phyloP scores from a whole-genome alignment of 2,329 filamentous ascomycete species.

The Phoma sp. region DNA sequence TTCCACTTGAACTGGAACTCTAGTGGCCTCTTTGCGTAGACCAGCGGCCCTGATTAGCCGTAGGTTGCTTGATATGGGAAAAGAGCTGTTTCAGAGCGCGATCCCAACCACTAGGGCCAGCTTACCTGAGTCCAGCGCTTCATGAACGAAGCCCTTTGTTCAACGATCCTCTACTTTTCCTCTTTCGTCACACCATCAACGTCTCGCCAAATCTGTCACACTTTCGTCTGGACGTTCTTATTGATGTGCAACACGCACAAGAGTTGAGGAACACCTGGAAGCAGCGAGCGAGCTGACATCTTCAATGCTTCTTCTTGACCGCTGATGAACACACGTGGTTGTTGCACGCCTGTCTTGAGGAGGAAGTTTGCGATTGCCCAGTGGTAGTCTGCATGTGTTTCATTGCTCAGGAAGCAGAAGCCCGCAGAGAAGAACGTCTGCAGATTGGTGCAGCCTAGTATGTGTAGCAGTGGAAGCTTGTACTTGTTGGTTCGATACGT shows the following conservation, averaged over 20 bases:
- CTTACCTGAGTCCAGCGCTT: conserved; percentile 21
- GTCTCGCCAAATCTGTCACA: conserved; percentile 17
- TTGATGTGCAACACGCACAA: no score
- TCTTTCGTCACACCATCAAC: conserved; percentile 19
- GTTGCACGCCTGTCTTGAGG: no score
- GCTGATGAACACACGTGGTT: no score
- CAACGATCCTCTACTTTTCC: no score
- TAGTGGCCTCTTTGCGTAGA: conserved; percentile 21
- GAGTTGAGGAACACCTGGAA: conserved; percentile 18
- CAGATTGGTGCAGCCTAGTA: no score
- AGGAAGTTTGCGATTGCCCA: no score
- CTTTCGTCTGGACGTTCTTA: conserved; percentile 23
- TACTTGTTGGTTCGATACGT: no score
- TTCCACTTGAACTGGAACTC: conserved; percentile 19
- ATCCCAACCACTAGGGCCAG: neutral
- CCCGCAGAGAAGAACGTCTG: no score
- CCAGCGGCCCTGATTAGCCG: conserved; percentile 16
- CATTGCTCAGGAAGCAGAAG: no score
- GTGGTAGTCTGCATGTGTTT: no score
- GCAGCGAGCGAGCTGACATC: conserved; percentile 11
- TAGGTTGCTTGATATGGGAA: neutral
- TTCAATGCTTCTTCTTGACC: conserved; percentile 22
- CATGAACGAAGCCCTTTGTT: conserved; percentile 17
- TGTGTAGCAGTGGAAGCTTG: no score
- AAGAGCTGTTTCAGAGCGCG: neutral